Evolutionary conservation across 202 grass and related monocot genomes (phyloP).

Genomic region (Musa balbisiana): DNA sequence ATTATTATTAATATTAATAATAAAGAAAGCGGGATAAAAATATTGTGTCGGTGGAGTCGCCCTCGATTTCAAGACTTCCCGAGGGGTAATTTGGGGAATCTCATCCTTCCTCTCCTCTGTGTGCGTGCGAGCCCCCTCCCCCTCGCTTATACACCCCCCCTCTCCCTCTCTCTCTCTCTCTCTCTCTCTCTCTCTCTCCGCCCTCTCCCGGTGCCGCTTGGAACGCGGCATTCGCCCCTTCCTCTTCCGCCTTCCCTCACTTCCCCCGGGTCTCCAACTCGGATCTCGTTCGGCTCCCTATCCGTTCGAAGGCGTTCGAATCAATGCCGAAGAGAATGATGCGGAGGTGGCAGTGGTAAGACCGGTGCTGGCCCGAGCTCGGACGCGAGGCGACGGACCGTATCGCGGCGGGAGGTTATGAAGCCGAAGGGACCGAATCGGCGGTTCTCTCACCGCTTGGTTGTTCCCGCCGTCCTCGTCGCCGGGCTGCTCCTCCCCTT

Average conservation of each 20-base stretch:
- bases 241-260: background rate
- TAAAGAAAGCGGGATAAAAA: background rate
- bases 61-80: background rate
- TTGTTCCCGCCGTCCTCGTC: conserved; percentile 42
- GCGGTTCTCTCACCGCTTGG: conserved; percentile 40
- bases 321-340: background rate
- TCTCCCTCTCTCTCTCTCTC: background rate
- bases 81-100: background rate
- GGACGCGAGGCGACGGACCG: background rate
- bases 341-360: background rate
- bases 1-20: background rate
- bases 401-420: conserved; percentile 18
- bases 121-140: background rate
- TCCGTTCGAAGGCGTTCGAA: background rate
- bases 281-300: background rate
- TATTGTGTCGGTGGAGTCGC: background rate
- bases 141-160: background rate
- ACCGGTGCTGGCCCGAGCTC: too few species aligned
- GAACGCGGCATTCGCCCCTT: background rate
- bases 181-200: background rate
- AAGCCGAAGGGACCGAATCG: conserved; percentile 2
- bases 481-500: conserved; percentile 37
- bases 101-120: background rate
- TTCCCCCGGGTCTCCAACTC: background rate
- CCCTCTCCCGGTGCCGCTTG: background rate